Percentiles rank a stretch among this genome's conserved stretches.
Evolutionary conservation across 345 rosid genomes (phyloP).

Genomic region (Acer yangbiense): DNA sequence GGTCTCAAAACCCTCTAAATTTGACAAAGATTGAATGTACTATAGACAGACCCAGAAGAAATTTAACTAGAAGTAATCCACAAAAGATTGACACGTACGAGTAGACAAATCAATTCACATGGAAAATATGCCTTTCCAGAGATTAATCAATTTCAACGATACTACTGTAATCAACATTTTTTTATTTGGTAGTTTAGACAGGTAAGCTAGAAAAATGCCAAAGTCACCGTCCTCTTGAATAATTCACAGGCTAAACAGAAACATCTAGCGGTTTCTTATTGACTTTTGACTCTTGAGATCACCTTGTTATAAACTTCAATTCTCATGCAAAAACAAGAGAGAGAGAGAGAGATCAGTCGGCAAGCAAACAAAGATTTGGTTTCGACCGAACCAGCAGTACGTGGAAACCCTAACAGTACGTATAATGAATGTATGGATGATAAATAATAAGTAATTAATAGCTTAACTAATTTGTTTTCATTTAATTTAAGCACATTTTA

Average conservation of each 20-base stretch:
- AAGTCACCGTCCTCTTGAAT: neutral
- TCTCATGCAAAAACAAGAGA: neutral
- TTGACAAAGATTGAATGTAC: too few species aligned
- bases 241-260: neutral
- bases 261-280: constrained; percentile 14
- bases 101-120: constrained; percentile 6
- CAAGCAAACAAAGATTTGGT: neutral
- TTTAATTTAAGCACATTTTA: neutral
- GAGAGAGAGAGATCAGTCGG: neutral
- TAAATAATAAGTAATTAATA: too few species aligned
- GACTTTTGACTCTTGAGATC: neutral
- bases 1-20: too few species aligned
- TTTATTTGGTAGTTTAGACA: neutral
- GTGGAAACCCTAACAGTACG: too few species aligned
- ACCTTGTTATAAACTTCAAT: neutral
- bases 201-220: neutral
- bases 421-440: too few species aligned
- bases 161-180: neutral
- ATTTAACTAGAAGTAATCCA: neutral
- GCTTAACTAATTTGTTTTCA: neutral
- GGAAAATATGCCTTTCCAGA: neutral
- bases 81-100: too few species aligned
- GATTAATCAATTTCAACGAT: neutral
- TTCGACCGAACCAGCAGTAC: neutral
- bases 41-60: too few species aligned